Base-by-base conservation (phyloP, 306 rosid species). In the Prunus mongolica region DNA sequence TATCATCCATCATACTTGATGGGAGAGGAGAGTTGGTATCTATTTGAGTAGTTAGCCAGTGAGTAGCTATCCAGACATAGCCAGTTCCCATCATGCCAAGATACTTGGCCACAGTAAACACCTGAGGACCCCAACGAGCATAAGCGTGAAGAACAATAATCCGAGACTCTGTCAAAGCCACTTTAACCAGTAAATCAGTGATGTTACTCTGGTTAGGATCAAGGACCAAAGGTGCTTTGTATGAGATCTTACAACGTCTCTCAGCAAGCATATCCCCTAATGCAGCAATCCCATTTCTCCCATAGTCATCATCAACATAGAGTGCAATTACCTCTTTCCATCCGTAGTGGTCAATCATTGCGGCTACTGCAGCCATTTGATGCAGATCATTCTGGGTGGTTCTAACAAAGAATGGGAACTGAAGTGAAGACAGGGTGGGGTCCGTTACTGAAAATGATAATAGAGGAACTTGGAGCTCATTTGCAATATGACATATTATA, bases 351-450 rank as follows among this genome's bases (percentile, higher is more conserved):
- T 87, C 78, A 18, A 96, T 83, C 77, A 93, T 72, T 34, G 88
- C 96, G 45, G 99, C 97, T 82, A 96, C 81, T 65, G 99, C 98
- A 70, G 94, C 64, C 99, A 96, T 92, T 82, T 84, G 90, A 82
- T 69, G 89, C 67, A 85, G 88, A 82, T 92, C 99, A 61, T 74
- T 96, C 27, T 88, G 91, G 46, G 85, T 67, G 25, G 90, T 89
- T 84, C 99, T 87, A 44, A 96, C 67, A 47, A 96, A 96, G 82
- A 84, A 96, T 20, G 99, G 99, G 81, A 89, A 96, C 80, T 96
- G 93, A 79, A 92, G 98, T 5, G 99, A 81, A 63, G 96, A 87
- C 72, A 96, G 86, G 24, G 99, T 88, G 19, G 98, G 96, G 72
- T 96, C 98, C 8, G 92, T 66, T 6, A 97, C 99, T 3, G 99